phyloP scores from a whole-genome alignment of 495 filamentous ascomycete genomes.

The Oleoguttula mirabilis region DNA sequence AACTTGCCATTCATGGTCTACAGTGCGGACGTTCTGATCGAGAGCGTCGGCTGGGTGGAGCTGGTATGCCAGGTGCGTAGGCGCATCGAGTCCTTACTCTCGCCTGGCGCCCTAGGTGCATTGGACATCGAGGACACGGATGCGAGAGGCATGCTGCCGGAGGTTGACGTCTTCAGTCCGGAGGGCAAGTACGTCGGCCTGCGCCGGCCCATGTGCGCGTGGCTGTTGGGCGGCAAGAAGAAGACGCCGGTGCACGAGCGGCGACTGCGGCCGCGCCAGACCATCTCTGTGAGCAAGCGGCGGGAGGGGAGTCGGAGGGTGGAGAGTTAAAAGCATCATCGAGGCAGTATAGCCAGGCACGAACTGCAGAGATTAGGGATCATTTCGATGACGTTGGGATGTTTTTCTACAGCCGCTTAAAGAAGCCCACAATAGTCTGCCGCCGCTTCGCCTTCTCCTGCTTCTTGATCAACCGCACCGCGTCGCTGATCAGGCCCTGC shows the following conservation, averaged over 20 bases:
- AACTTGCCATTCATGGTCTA: slow-evolving; percentile 66
- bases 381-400: too few relatives aligned
- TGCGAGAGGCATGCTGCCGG: slow-evolving; percentile 38
- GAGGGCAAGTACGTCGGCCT: slow-evolving; percentile 62
- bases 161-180: slow-evolving; percentile 75
- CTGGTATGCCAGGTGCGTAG: slow-evolving; percentile 67
- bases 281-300: slow-evolving; percentile 2
- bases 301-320: too few relatives aligned
- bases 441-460: slow-evolving; percentile 1
- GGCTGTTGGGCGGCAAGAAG: slow-evolving; percentile 35
- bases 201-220: slow-evolving; percentile 63
- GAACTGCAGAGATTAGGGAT: too few relatives aligned
- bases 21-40: slow-evolving; percentile 72
- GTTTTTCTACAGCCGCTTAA: not conserved
- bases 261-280: slow-evolving; percentile 45
- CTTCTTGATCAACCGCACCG: not conserved
- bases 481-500: slow-evolving; percentile 2
- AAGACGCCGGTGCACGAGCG: slow-evolving; percentile 11
- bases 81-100: not conserved
- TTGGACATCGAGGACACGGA: slow-evolving; percentile 1
- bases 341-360: too few relatives aligned
- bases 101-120: slow-evolving; percentile 5
- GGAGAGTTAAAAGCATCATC: too few relatives aligned
- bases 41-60: slow-evolving; percentile 90
- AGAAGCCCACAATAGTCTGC: slow-evolving; percentile 1